Evolutionary conservation across 768 basidiomycete species (phyloP), one percentile per base, ranked within the genome.

Genomic region (Boletus edulis): DNA sequence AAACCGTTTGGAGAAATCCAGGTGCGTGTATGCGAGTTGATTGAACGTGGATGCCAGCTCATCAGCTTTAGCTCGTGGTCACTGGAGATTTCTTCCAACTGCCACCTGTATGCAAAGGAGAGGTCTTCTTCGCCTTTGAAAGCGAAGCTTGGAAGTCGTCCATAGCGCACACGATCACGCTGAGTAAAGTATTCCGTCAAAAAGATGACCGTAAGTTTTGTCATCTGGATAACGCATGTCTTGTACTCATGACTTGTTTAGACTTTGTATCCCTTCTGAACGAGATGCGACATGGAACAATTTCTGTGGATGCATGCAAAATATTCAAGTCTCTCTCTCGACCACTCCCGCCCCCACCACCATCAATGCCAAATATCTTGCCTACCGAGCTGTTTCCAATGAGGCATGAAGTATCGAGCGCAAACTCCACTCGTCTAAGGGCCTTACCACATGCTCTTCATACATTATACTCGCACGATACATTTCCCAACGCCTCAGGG

Each of bases 241-340:
- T 43, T 32, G 5, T 9, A 39, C 46, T 52, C 13, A 3, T 24
- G n/a, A 29, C 18, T 24, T 20, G 18, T 34, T 22, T 58, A 88
- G 86, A 75, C 29, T 87, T 91, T 60, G 78, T 90, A 56, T 77
- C 82, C 49, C 81, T 89, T 67, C 70, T 92, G n/a, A 91, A 91
- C 66, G 82, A 87, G 67, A 82, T 89, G 72, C 81, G 89, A 27
- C 81, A 79, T 44, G 89, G 89, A 0, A 67, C 63, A 5, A 75
- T 88, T 27, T 77, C 80, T 0, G 57, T 68, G 0, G 65, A 72
- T 1, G 81, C 83, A 1, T 77, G 80, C 34, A 54, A 52, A 15
- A 75, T 71, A 27, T 87, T 87, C 73, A 72, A 71, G 32, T 63
- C 69, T 4, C 76, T 88, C 7, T 71, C 76, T 0, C 72, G 61